phyloP scores from a whole-genome alignment of 345 rosid genomes.

The Eucalyptus globulus region DNA sequence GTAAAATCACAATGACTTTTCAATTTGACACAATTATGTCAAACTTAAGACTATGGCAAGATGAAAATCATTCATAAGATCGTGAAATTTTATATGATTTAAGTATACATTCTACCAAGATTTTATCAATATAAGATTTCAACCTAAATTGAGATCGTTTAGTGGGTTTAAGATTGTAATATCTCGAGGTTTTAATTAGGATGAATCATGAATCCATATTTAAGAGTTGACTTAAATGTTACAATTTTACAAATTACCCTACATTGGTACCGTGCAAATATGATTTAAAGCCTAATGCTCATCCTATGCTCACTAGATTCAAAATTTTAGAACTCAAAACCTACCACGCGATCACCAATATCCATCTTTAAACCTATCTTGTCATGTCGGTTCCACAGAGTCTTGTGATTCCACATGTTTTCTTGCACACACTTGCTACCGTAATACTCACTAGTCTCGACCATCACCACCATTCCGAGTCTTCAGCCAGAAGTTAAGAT shows the following conservation, averaged over 20 bases:
- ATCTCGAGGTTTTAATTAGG: neutral
- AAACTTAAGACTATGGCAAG: neutral
- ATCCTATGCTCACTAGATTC: neutral
- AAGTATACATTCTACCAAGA: neutral
- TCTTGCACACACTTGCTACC: neutral
- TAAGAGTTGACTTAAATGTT: neutral
- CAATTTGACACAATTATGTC: neutral
- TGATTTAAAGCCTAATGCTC: neutral
- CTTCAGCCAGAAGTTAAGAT: too few species aligned
- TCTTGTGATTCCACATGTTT: neutral
- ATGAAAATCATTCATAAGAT: neutral
- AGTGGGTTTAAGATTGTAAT: neutral
- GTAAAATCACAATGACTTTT: too few species aligned
- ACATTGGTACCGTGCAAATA: neutral
- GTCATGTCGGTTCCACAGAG: neutral
- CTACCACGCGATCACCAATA: neutral
- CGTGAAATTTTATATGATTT: neutral
- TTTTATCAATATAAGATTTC: neutral
- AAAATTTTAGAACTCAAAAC: neutral
- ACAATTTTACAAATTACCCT: neutral
- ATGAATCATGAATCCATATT: neutral
- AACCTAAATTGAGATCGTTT: neutral
- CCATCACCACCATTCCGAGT: neutral
- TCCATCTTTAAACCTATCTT: neutral
- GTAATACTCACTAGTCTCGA: neutral